Evolutionary conservation across 208 protist genomes (phyloP), one percentile per base, ranked within the genome.

Genomic region (Trypanosoma vivax): DNA sequence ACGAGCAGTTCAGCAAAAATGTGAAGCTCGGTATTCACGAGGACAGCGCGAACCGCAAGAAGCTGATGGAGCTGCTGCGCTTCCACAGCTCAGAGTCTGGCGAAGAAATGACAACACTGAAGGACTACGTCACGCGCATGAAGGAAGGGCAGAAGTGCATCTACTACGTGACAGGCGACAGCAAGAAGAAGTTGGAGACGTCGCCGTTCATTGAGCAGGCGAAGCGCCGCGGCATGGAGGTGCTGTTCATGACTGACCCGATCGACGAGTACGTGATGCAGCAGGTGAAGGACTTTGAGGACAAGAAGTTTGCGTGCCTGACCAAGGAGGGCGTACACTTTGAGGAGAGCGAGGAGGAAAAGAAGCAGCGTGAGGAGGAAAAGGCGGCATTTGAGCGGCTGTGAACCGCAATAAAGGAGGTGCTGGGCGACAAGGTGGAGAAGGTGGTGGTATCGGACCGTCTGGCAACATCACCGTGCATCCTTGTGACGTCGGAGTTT

Each of bases 251-350:
- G 80, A 70, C 61, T 30, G 97, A 99, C 48, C 96, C 97, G 31
- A 99, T 99, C 60, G 98, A 99, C 68, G 98, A 99, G 85, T 99
- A 99, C 74, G 65, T 70, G 34, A 89, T 99, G 28, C 94, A 98
- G 76, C 94, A 98, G 79, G 78, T 99, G 55, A 96, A 97, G 76
- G 96, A 99, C 61, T 99, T 88, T 65, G 94, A 99, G 13, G 96
- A 87, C 69, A 98, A 99, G 83, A 98, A 99, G 72, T 81, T 99
- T 27, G 90, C 98, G n/a, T 98, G 85, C 70, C 89, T 99, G 57
- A 99, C 97, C 50, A 99, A 99, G 90, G 98, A 99, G 79, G 94
- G 94, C 52, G 77, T 99, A 16, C 85, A 98, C 47, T 87, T 99
- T 48, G 94, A 94, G 29, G 85, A 98, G 68, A 86, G 80, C 25